Evolutionary conservation across 2,329 filamentous ascomycete species (phyloP), one percentile per base, ranked within the genome.

Genomic region (Dactylellina cionopaga): DNA sequence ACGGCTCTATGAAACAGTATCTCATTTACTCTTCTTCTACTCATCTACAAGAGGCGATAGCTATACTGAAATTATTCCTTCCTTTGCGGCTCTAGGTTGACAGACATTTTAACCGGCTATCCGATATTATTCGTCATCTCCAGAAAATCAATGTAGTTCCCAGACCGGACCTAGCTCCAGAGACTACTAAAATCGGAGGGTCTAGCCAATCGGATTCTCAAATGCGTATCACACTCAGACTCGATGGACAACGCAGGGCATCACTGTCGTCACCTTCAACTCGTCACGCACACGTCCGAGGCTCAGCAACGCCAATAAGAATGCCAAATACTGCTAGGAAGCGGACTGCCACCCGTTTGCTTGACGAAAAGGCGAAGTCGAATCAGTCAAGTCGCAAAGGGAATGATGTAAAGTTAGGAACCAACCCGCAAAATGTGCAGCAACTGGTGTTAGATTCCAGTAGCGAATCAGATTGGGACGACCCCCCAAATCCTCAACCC

Each of bases 1-100:
- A 74, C 85, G 87, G 76, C 88, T 90, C 84, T 82, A 84, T 3
- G 86, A 89, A 66, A 89, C 87, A 74, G 85, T 75, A 49, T 58
- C 33, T 15, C n/a, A 3, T 10, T 27, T 47, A 1, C 5, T 17
- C 5, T 29, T 19, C 19, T 13, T n/a, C 15, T 29, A 29, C 10
- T 13, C 27, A 4, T 29, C 17, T n/a, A n/a, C n/a, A n/a, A n/a
- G n/a, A n/a, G n/a, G n/a, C n/a, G n/a, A n/a, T n/a, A n/a, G n/a
- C n/a, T n/a, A n/a, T 17, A 2, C 7, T 19, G 7, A 37, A 3
- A 10, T 37, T 5, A 24, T 49, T 7, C 25, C 19, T 43, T 25
- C 15, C 17, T 2, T 35, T 44, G 5, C 35, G 29, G 15, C 11
- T 13, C 19, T 52, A 77, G 76, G 75, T 89, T 22, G 83, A 84